Conservation (phyloP, 1,284 basidiomycete genomes). For the Quambalaria eucalypti region DNA sequence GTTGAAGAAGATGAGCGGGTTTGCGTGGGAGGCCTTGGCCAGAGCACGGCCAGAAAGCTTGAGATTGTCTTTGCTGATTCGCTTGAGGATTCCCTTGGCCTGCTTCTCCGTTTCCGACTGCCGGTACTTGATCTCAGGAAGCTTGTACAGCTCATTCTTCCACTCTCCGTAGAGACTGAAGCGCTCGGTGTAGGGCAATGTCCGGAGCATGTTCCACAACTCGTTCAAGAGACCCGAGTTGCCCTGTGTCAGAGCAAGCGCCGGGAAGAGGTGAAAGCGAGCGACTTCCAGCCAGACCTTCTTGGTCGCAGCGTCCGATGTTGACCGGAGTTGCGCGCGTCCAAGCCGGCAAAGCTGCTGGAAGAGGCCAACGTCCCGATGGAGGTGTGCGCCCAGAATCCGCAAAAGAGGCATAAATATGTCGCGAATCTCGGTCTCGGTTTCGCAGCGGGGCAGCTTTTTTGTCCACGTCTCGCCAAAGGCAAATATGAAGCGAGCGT, state of each 20-base stretch:
- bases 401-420: conserved; percentile 36
- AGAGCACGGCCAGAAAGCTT: conserved; percentile 74
- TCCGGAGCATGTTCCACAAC: conserved; percentile 57
- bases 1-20: conserved; percentile 82
- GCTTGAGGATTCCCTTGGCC: conserved; percentile 44
- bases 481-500: conserved; percentile 31
- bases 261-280: conserved; percentile 73
- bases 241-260: conserved; percentile 68
- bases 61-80: conserved; percentile 57
- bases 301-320: conserved; percentile 13
- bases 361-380: conserved; percentile 20
- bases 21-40: conserved; percentile 88
- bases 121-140: conserved; percentile 47
- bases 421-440: conserved; percentile 17
- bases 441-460: conserved; percentile 17
- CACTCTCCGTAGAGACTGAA: conserved; percentile 93
- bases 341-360: conserved; percentile 35
- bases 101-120: conserved; percentile 54
- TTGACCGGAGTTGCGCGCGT: conserved; percentile 18
- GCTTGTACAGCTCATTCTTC: conserved; percentile 60
- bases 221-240: conserved; percentile 56
- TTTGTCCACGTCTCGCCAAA: conserved; percentile 27
- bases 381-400: conserved; percentile 30
- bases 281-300: conserved; percentile 68
- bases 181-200: conserved; percentile 67